Evolutionary conservation across 2,329 filamentous ascomycete species (phyloP).

Genomic region (Metarhizium rileyi): DNA sequence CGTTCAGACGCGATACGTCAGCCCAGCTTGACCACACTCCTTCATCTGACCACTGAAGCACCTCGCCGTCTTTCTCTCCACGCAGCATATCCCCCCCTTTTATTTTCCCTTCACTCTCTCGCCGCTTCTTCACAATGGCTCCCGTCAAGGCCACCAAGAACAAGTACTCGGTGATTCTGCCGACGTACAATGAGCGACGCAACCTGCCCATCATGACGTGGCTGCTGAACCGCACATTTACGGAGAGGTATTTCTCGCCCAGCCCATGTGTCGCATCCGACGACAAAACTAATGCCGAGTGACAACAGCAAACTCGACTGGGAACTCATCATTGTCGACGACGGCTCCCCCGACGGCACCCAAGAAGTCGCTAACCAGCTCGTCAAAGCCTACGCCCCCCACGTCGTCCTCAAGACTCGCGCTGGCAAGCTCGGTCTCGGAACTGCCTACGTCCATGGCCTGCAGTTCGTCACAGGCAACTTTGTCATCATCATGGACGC

Average conservation of each 20-base stretch:
- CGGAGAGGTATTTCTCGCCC: slow-evolving; percentile 57
- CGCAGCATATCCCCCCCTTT: background rate
- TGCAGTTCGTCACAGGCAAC: slow-evolving; percentile 84
- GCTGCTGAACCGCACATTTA: slow-evolving; percentile 88
- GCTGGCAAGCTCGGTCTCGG: slow-evolving; percentile 94
- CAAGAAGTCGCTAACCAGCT: slow-evolving; percentile 86
- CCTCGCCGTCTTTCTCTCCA: background rate
- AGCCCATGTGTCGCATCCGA: background rate
- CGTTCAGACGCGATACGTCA: background rate
- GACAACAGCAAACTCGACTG: slow-evolving; percentile 74
- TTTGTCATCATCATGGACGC: slow-evolving; percentile 99
- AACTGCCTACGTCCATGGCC: slow-evolving; percentile 89
- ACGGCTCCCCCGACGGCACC: slow-evolving; percentile 93
- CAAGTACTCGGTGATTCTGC: slow-evolving; percentile 96
- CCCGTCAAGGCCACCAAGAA: slow-evolving; percentile 36
- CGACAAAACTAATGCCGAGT: background rate
- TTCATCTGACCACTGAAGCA: background rate
- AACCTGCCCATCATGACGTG: slow-evolving; percentile 95
- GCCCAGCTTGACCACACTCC: slow-evolving; percentile 18
- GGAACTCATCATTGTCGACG: slow-evolving; percentile 97
- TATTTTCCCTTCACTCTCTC: background rate
- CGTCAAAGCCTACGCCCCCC: slow-evolving; percentile 70
- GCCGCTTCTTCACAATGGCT: slow-evolving; percentile 32
- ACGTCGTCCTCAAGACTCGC: slow-evolving; percentile 77
- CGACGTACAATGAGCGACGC: slow-evolving; percentile 95